Evolutionary conservation across 2,329 filamentous ascomycete genomes (phyloP), one percentile per base, ranked within the genome.

Genomic region (Sporothrix brunneoviolacea): DNA sequence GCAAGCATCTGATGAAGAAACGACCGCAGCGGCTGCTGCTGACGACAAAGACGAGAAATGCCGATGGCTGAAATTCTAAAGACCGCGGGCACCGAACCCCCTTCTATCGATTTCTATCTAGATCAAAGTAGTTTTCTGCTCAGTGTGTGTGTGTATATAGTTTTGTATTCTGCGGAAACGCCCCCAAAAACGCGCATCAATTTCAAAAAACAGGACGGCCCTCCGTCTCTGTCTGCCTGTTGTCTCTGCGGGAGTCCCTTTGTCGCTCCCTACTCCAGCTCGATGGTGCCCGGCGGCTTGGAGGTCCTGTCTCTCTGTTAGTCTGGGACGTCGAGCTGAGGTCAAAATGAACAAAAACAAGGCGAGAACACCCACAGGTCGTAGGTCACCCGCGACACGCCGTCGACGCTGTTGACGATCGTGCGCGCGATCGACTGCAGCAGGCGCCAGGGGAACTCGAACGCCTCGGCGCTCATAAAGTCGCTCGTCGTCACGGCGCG

Each of bases 391-490:
- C 85, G 72, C 58, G 79, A 80, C 16, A 91, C 79, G 10, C 86
- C 86, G 38, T 84, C 73, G 1, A 90, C 84, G 67, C 88, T 82
- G 61, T 89, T 91, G 53, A 86, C 79, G 60, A 91, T 91, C 53
- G 83, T 72, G 13, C 73, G 77, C 40, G 76, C 76, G 28, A 90
- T 81, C 53, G 71, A 70, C 66, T 80, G 79, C 55, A 91, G 71
- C 62, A 90, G 82, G 18, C 74, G 71, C 57, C 76, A 76, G 48
- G 77, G 70, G 60, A 88, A 88, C 48, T 79, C 72, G 66, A 78
- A 90, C 54, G 79, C 77, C 63, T 87, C 78, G 21, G 84, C 85
- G 3, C 77, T 87, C 87, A 91, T 91, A 65, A 88, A 87, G 58
- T 88, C 82, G 4, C 70, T 65, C 37, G 65, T 76, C 16, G 60